A percentile compares a stretch with the other conserved stretches of the same genome.
Evolutionary conservation across 2,329 filamentous ascomycete species (phyloP).

Genomic region (Aspergillus calidoustus): DNA sequence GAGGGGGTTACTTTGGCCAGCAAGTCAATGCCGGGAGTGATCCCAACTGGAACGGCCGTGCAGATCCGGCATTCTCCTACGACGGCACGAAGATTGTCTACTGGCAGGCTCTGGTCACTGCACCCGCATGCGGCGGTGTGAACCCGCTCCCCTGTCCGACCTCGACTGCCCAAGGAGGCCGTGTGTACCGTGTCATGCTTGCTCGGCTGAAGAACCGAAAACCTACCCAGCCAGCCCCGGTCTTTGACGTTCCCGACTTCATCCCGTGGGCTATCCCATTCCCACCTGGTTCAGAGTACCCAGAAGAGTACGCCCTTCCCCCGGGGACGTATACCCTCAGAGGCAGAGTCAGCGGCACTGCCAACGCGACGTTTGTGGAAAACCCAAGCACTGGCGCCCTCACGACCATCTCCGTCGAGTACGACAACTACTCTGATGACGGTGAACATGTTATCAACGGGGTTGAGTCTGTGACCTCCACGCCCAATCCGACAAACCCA

Average conservation of each 20-base stretch:
- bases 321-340: conserved; percentile 25
- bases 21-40: conserved; percentile 48
- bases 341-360: conserved; percentile 20
- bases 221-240: conserved; percentile 26
- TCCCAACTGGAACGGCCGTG: conserved; percentile 54
- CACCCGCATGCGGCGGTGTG: conserved; percentile 49
- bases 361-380: conserved; percentile 12
- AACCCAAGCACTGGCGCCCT: conserved; percentile 15
- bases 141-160: conserved; percentile 50
- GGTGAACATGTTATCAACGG: conserved; percentile 39
- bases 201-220: conserved; percentile 42
- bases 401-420: conserved; percentile 39
- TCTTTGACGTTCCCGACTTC: conserved; percentile 30
- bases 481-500: conserved; percentile 25
- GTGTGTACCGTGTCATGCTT: conserved; percentile 49
- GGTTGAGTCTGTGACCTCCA: conserved; percentile 39
- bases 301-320: neutral
- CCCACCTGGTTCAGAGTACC: conserved; percentile 10
- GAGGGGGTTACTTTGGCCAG: conserved; percentile 52
- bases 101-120: conserved; percentile 45
- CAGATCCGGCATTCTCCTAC: conserved; percentile 43
- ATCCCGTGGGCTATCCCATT: conserved; percentile 27
- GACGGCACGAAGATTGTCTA: conserved; percentile 52
- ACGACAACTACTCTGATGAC: conserved; percentile 45
- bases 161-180: conserved; percentile 46